Percentiles rank a stretch among this genome's conserved stretches.
Conservation (phyloP, 192 early-diverging fungal species). For the Funneliformis mosseae region DNA sequence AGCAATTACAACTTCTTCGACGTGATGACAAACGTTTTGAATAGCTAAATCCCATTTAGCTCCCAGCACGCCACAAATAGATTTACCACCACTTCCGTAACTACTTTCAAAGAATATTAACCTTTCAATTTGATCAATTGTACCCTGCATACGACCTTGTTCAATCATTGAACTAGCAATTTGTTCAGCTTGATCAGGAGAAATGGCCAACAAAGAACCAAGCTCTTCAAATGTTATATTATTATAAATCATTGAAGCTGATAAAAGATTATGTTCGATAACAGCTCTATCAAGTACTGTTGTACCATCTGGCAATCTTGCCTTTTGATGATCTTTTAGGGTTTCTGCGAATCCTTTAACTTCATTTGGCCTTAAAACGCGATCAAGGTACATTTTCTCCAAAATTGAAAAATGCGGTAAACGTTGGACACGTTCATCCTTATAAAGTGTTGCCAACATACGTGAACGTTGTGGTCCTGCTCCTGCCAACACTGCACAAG, state of each 20-base stretch:
- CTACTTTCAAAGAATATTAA: constrained; percentile 82
- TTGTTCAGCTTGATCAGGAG: constrained; percentile 80
- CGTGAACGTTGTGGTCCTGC: constrained; percentile 90
- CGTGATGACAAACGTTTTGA: constrained; percentile 58
- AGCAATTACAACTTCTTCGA: constrained; percentile 55
- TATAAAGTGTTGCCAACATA: constrained; percentile 85
- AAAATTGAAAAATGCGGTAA: constrained; percentile 75
- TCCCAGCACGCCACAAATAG: constrained; percentile 35
- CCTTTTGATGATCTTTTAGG: constrained; percentile 79
- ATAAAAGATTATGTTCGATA: constrained; percentile 91
- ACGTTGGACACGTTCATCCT: constrained; percentile 87
- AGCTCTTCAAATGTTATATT: constrained; percentile 91
- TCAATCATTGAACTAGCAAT: constrained; percentile 88
- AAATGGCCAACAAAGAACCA: constrained; percentile 73
- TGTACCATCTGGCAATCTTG: constrained; percentile 69
- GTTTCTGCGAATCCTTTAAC: constrained; percentile 76
- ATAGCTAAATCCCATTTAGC: constrained; percentile 59
- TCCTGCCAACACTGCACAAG: constrained; percentile 86
- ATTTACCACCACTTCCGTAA: constrained; percentile 31
- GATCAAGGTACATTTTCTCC: constrained; percentile 94
- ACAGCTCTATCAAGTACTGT: constrained; percentile 91
- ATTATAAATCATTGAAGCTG: constrained; percentile 88
- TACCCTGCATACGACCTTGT: constrained; percentile 84
- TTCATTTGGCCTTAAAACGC: constrained; percentile 76
- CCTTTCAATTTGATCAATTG: constrained; percentile 90